Conservation (phyloP, 345 rosid species). For the Gossypium anomalum region DNA sequence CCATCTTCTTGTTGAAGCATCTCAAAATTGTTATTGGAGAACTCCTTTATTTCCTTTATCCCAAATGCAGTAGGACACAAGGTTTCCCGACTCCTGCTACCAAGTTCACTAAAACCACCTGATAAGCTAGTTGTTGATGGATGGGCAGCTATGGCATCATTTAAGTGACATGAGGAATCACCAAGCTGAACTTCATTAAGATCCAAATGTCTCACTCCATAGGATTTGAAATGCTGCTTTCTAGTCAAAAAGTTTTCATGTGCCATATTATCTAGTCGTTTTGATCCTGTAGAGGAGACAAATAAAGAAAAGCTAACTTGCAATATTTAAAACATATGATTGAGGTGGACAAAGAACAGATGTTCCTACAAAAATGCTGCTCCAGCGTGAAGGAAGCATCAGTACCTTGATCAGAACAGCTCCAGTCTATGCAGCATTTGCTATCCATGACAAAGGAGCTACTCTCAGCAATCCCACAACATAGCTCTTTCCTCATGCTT, state of each 20-base stretch:
- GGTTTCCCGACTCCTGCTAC: conserved; percentile 12
- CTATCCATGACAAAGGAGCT: conserved; percentile 16
- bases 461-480: conserved; percentile 18
- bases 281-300: conserved; percentile 25
- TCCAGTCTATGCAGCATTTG: conserved; percentile 16
- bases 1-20: not conserved
- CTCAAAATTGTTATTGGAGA: conserved; percentile 13
- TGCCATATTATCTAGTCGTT: conserved; percentile 4
- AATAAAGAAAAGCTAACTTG: conserved; percentile 4
- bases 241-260: conserved; percentile 8
- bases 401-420: conserved; percentile 27
- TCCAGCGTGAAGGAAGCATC: not conserved
- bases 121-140: conserved; percentile 23
- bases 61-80: conserved; percentile 5
- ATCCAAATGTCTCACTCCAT: conserved; percentile 23
- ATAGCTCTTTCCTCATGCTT: conserved; percentile 16
- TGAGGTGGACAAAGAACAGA: not conserved
- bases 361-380: not conserved
- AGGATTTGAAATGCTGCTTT: conserved; percentile 15
- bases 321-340: not conserved
- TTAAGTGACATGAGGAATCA: conserved; percentile 26
- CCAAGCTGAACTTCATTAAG: conserved; percentile 39
- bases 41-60: conserved; percentile 10
- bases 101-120: conserved; percentile 9
- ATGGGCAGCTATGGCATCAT: conserved; percentile 14